A percentile compares a stretch with the other conserved stretches of the same genome.
These are phyloP conservation scores for Cupressus sempervirens DNA, from an alignment of 75 land plant species.

Conservation along the genomic window DNA sequence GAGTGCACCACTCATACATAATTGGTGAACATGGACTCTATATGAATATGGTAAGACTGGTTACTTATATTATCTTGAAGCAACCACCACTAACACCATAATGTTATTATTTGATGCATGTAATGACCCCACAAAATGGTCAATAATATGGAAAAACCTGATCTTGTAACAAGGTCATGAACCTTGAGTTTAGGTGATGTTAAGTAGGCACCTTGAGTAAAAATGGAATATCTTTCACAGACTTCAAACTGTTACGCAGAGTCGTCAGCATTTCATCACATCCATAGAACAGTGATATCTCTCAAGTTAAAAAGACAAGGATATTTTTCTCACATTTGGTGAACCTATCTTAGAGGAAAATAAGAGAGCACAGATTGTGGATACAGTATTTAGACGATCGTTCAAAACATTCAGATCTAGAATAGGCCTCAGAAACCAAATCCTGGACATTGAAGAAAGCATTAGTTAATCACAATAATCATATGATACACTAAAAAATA, in stretches of 20 bases:
- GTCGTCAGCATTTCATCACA: slow-evolving; percentile 72
- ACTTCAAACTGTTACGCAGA: slow-evolving; percentile 64
- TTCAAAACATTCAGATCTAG: slow-evolving; percentile 72
- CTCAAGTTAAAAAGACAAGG: slow-evolving; percentile 13
- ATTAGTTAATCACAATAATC: background rate
- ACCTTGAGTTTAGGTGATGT: background rate
- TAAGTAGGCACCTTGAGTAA: slow-evolving; percentile 60
- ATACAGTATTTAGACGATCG: slow-evolving; percentile 89
- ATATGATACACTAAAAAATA: background rate
- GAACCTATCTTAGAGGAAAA: background rate
- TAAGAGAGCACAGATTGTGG: slow-evolving; percentile 23
- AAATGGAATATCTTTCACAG: slow-evolving; percentile 73
- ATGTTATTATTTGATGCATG: background rate
- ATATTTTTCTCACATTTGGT: background rate
- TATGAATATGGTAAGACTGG: background rate
- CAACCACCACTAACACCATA: background rate
- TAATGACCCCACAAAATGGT: background rate
- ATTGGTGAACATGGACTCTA: background rate
- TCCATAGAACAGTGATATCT: slow-evolving; percentile 75
- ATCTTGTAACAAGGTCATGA: background rate
- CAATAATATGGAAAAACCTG: background rate
- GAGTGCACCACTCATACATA: background rate
- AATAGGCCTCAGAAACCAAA: slow-evolving; percentile 93
- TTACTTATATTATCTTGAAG: background rate
- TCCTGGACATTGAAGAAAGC: slow-evolving; percentile 25